Conservation (phyloP, 169 alveolate species). For the Plasmodium billcollinsi region DNA sequence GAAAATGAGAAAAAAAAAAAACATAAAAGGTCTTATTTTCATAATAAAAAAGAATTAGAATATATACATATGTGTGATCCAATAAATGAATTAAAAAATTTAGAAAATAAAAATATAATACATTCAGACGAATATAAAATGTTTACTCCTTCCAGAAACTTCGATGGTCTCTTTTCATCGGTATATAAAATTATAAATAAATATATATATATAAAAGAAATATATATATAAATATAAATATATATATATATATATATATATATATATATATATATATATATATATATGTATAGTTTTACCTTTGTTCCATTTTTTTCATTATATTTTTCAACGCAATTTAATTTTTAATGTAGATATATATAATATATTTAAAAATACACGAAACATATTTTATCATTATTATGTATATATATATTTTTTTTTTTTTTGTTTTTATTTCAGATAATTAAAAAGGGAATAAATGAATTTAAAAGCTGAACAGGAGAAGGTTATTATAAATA, state of each 20-base stretch:
- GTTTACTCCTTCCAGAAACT: conserved; percentile 72
- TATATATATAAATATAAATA: neutral
- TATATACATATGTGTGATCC: conserved; percentile 77
- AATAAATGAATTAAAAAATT: conserved; percentile 66
- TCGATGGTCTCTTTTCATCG: conserved; percentile 74
- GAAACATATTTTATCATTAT: neutral
- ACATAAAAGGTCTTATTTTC: conserved; percentile 46
- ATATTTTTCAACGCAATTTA: neutral
- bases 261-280: neutral
- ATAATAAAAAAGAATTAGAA: conserved; percentile 67
- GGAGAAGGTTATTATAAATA: no score
- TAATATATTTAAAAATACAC: neutral
- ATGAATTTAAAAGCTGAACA: conserved; percentile 50
- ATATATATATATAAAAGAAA: neutral
- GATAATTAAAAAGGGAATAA: conserved; percentile 69
- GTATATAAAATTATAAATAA: conserved; percentile 19
- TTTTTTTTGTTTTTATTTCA: conserved; percentile 5
- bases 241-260: neutral
- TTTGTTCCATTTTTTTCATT: conserved; percentile 1
- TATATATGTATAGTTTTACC: neutral
- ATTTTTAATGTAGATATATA: neutral
- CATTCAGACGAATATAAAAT: conserved; percentile 73
- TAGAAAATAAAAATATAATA: conserved; percentile 70
- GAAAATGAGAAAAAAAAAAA: conserved; percentile 78
- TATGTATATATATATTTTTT: neutral